Percentiles rank a stretch among this genome's conserved stretches.
These are phyloP conservation scores for Alternaria incomplexa DNA, from an alignment of 2,329 filamentous ascomycete species.

Conservation along the genomic window DNA sequence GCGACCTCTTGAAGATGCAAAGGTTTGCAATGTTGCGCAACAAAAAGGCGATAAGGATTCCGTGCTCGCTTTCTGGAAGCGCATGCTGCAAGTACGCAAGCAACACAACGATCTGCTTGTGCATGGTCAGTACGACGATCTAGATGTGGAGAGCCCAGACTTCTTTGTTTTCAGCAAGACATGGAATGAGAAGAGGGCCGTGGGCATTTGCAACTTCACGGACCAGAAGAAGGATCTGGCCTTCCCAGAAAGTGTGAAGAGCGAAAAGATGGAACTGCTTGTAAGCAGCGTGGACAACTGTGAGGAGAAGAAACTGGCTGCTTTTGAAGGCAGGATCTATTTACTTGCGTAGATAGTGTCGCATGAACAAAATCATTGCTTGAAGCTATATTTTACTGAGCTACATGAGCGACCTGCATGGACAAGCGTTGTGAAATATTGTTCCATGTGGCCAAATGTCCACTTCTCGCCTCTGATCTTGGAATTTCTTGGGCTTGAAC, in stretches of 20 bases:
- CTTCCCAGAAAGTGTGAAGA: conserved; percentile 37
- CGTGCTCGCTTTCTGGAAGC: conserved; percentile 68
- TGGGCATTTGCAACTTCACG: conserved; percentile 47
- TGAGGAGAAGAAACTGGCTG: conserved; percentile 24
- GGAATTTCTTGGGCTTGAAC: conserved; percentile 15
- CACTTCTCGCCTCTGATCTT: conserved; percentile 19
- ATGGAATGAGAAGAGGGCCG: conserved; percentile 35
- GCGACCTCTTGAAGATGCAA: conserved; percentile 63
- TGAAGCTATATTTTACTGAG: not conserved
- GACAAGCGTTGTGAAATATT: conserved; percentile 41
- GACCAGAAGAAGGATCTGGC: conserved; percentile 38
- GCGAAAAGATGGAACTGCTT: conserved; percentile 38
- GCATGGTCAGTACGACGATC: conserved; percentile 63
- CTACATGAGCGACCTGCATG: conserved; percentile 19
- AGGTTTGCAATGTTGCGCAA: conserved; percentile 62
- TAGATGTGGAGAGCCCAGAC: conserved; percentile 58
- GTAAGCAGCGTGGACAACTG: conserved; percentile 26
- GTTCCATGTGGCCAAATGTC: conserved; percentile 40
- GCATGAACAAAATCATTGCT: not conserved
- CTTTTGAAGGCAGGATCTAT: conserved; percentile 42
- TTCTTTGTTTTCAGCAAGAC: conserved; percentile 61
- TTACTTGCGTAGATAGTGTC: conserved; percentile 13
- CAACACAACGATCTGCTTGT: conserved; percentile 65
- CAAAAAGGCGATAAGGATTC: conserved; percentile 55
- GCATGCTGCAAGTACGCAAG: conserved; percentile 61